Evolutionary conservation across 1,284 basidiomycete genomes (phyloP).

Genomic region (Cryptococcus neoformans): DNA sequence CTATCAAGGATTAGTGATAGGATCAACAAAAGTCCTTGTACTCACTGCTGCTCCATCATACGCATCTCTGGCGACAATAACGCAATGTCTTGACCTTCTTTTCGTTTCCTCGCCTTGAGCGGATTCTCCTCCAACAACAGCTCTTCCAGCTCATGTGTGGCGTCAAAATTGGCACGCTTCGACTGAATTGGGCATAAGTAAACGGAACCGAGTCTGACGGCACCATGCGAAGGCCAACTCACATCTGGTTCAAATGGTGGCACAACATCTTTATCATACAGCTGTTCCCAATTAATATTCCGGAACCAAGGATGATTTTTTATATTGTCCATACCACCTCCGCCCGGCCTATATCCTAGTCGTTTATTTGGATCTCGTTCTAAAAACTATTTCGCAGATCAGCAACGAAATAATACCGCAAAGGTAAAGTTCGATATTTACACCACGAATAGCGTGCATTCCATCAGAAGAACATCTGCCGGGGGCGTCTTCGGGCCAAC

Average conservation of each 20-base stretch:
- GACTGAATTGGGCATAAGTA: conserved; percentile 55
- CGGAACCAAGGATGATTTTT: conserved; percentile 83
- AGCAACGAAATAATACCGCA: background rate
- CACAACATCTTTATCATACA: conserved; percentile 72
- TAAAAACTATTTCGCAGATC: conserved; percentile 58
- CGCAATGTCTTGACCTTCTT: conserved; percentile 81
- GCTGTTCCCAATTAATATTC: conserved; percentile 76
- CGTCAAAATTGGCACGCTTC: conserved; percentile 98
- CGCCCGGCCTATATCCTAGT: conserved; percentile 73
- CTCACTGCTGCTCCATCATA: conserved; percentile 97
- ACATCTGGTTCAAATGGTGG: conserved; percentile 88
- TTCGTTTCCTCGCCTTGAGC: conserved; percentile 88
- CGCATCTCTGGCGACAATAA: conserved; percentile 85
- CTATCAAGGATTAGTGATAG: conserved; percentile 18
- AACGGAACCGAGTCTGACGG: too few species aligned
- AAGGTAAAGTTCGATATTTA: conserved; percentile 16
- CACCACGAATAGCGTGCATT: conserved; percentile 45
- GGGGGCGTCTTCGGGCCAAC: conserved; percentile 49
- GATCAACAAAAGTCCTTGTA: conserved; percentile 17
- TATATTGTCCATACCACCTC: conserved; percentile 74
- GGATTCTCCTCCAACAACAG: conserved; percentile 95
- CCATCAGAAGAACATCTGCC: conserved; percentile 43
- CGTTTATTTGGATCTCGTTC: conserved; percentile 80
- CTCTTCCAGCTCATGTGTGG: conserved; percentile 98
- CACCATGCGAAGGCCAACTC: conserved; percentile 18